phyloP scores from a whole-genome alignment of 1,284 basidiomycete species.

The Schizophyllum amplum region DNA sequence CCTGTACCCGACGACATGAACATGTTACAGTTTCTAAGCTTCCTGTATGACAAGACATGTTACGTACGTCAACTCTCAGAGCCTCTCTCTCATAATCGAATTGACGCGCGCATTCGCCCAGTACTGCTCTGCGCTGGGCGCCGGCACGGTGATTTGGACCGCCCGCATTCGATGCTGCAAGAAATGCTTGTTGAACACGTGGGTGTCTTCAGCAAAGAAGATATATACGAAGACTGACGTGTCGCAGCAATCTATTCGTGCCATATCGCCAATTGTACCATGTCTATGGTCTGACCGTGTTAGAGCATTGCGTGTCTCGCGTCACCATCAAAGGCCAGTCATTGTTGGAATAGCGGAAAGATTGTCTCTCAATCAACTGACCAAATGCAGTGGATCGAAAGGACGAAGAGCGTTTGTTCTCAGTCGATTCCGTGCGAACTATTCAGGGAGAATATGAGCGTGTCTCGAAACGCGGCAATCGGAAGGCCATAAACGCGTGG shows the following conservation, averaged over 20 bases:
- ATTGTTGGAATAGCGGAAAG: background rate
- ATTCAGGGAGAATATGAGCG: background rate
- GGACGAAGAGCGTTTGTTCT: background rate
- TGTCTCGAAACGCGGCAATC: background rate
- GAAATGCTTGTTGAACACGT: background rate
- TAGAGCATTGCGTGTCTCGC: background rate
- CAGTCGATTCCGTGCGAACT: background rate
- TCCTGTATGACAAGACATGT: slow-evolving; percentile 14
- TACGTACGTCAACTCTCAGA: slow-evolving; percentile 9
- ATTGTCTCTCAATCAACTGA: background rate
- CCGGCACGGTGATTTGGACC: background rate
- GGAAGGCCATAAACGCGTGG: background rate
- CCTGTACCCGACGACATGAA: slow-evolving; percentile 12
- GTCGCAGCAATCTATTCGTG: background rate
- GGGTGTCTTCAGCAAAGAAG: too few relatives aligned
- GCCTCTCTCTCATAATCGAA: too few relatives aligned
- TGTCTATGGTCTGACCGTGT: too few relatives aligned
- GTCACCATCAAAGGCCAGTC: background rate
- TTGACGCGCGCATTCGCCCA: background rate
- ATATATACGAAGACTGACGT: background rate
- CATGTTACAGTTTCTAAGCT: slow-evolving; percentile 15
- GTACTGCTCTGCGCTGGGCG: background rate
- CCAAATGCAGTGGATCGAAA: background rate
- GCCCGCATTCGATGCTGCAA: background rate
- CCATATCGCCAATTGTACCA: background rate